Base-by-base conservation (phyloP, 2,329 filamentous ascomycete genomes). In the Paraconiothyrium brasiliense region DNA sequence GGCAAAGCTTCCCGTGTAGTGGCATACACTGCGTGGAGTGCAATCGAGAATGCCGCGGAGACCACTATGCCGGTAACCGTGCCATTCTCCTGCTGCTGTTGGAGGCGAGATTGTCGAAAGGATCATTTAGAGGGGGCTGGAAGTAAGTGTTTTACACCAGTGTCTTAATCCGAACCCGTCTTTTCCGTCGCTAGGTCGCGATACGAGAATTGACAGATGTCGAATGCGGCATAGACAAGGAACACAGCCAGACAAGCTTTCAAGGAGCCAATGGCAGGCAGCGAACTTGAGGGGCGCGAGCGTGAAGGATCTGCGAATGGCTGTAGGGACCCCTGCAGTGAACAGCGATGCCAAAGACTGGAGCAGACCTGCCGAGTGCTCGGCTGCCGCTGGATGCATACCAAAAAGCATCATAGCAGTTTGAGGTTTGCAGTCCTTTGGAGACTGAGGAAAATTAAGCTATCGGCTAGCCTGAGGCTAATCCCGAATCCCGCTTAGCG, bases 371-470 rank as follows among this genome's bases (percentile, higher is more conserved):
- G 58, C 68, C 56, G 66, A 64, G 64, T 52, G 47, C 61, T 69
- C 71, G 68, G 68, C 67, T 72, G 60, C 66, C 67, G 64, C 65
- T 66, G 63, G 63, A 34, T 54, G 70, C 68, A 71, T 67, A 37
- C 52, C 52, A 52, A 60, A 73, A 75, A 68, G 73, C 74, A 73
- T 76, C 74, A 72, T 59, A 69, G 64, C 63, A 62, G 71, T 74
- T 75, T 74, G 72, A 76, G 62, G 37, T 60, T 57, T 56, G 56
- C 47, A 55, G 55, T 62, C 68, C 67, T 14, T 68, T 66, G 20
- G 60, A 67, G 63, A 61, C 68, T 57, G 68, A 62, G 59, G 72
- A 59, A 59, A 68, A 70, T 62, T 71, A 68, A 68, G 62, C 55
- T 67, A 37, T 56, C 54, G 22, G 5, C 30, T 56, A 47, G 54